phyloP scores from a whole-genome alignment of 225 moss, liverwort and hornwort genomes.

The Polytrichum commune region DNA sequence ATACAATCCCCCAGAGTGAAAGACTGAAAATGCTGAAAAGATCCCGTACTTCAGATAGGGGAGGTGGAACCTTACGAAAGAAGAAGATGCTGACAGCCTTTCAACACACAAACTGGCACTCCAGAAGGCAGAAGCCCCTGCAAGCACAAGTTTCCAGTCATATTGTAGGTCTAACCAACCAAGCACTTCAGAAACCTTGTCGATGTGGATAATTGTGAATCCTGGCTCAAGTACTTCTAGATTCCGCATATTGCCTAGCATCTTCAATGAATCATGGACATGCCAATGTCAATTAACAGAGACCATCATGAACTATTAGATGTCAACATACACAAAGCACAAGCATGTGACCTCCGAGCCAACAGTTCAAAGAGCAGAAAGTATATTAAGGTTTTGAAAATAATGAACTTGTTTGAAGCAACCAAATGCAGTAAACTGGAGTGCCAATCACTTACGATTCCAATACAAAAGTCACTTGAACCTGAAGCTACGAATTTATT shows the following conservation, averaged over 20 bases:
- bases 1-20: background rate
- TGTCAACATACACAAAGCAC: too few species aligned
- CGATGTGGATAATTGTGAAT: too few species aligned
- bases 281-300: too few species aligned
- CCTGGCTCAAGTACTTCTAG: too few species aligned
- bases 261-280: too few species aligned
- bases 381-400: too few species aligned
- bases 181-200: too few species aligned
- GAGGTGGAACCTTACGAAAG: conserved; percentile 72
- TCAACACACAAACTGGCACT: conserved; percentile 80
- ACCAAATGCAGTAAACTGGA: background rate
- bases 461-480: conserved; percentile 87
- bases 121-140: conserved; percentile 92
- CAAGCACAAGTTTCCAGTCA: conserved; percentile 1
- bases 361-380: too few species aligned
- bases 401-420: background rate
- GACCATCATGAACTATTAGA: too few species aligned
- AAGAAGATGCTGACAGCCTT: conserved; percentile 92
- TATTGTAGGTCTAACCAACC: background rate
- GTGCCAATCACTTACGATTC: conserved; percentile 65
- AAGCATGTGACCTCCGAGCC: too few species aligned
- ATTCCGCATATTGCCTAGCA: too few species aligned
- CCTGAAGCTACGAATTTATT: conserved; percentile 86
- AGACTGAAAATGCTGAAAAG: background rate
- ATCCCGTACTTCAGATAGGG: conserved; percentile 2